phyloP scores from a whole-genome alignment of 1,284 basidiomycete species.

The Wolfiporia cocos region DNA sequence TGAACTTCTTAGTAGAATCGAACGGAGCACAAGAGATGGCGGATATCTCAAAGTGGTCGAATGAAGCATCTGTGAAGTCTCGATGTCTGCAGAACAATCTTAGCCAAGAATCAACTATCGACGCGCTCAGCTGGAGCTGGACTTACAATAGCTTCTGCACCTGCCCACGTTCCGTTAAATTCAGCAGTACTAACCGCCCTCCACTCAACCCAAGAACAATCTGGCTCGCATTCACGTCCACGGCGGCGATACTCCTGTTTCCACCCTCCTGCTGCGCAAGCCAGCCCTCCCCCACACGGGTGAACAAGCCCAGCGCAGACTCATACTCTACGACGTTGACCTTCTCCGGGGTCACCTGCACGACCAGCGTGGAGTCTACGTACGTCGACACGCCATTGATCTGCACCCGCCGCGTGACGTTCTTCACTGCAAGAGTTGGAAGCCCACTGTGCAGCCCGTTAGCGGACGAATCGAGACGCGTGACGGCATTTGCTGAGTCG shows the following conservation, averaged over 20 bases:
- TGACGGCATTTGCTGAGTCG: conserved; percentile 31
- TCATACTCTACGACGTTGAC: conserved; percentile 54
- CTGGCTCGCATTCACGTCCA: conserved; percentile 57
- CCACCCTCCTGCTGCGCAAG: conserved; percentile 26
- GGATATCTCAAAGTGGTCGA: conserved; percentile 47
- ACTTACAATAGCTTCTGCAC: conserved; percentile 32
- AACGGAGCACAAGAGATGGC: conserved; percentile 57
- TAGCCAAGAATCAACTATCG: background rate
- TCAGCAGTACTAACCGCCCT: conserved; percentile 50
- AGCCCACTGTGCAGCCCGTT: conserved; percentile 39
- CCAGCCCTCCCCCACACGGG: conserved; percentile 28
- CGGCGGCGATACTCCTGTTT: conserved; percentile 58
- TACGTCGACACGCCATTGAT: conserved; percentile 33
- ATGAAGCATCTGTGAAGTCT: conserved; percentile 14
- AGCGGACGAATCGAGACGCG: conserved; percentile 30
- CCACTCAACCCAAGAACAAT: conserved; percentile 60
- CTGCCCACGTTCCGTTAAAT: conserved; percentile 39
- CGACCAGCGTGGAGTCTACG: conserved; percentile 44
- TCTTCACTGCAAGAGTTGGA: conserved; percentile 64
- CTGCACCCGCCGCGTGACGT: conserved; percentile 38
- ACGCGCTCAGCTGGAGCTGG: conserved; percentile 3
- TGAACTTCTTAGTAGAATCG: conserved; percentile 39
- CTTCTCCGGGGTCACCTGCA: conserved; percentile 66
- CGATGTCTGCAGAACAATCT: conserved; percentile 9
- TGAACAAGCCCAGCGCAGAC: conserved; percentile 26